Conservation (phyloP, 2,329 filamentous ascomycete genomes). For the Periconia digitata region DNA sequence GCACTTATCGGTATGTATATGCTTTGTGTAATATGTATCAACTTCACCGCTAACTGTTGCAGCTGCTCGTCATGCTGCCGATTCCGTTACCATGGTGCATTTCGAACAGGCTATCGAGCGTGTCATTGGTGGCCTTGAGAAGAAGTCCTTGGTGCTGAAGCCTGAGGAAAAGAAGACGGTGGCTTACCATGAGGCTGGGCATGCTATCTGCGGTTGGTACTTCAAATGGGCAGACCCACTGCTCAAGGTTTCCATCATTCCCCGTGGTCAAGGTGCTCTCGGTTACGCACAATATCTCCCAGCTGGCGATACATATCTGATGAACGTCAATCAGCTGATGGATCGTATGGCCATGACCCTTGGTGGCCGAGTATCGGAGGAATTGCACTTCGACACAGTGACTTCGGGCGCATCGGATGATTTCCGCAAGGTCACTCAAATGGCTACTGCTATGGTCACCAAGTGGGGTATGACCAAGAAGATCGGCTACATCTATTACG, state of each 20-base stretch:
- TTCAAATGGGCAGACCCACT: conserved; percentile 95
- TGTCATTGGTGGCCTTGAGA: conserved; percentile 93
- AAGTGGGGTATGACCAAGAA: conserved; percentile 98
- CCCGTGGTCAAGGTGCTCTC: conserved; percentile 87
- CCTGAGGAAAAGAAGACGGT: conserved; percentile 95
- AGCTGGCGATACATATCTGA: conserved; percentile 85
- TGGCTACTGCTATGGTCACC: conserved; percentile 98
- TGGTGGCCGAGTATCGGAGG: conserved; percentile 90
- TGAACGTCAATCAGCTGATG: conserved; percentile 95
- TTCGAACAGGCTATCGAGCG: conserved; percentile 98
- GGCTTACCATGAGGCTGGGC: conserved; percentile 96
- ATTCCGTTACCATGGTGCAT: conserved; percentile 81
- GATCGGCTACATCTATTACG: conserved; percentile 89
- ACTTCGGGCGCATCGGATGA: conserved; percentile 94
- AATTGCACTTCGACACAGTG: conserved; percentile 94
- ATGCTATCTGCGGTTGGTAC: conserved; percentile 98
- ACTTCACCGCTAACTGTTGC: conserved; percentile 44
- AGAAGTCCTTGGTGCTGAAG: conserved; percentile 91
- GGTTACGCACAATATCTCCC: conserved; percentile 99
- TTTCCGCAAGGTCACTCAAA: conserved; percentile 95
- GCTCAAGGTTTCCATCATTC: conserved; percentile 98
- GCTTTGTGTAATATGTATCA: background rate
- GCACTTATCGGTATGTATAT: conserved; percentile 79
- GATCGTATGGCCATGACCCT: conserved; percentile 99
- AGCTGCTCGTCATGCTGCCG: conserved; percentile 83